Conservation (phyloP, 345 rosid species). For the Rhodomyrtus tomentosa region DNA sequence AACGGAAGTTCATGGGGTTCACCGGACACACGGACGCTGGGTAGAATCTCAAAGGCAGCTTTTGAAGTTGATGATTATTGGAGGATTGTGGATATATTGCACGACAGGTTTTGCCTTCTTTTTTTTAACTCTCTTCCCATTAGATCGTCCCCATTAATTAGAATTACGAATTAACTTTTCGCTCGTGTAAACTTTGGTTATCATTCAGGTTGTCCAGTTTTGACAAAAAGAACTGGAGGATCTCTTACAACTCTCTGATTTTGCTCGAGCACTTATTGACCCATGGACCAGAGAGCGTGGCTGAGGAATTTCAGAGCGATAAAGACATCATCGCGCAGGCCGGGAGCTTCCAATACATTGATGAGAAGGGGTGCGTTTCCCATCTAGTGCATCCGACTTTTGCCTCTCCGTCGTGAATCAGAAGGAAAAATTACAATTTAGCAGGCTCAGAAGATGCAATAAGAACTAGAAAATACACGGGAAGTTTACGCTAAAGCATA, state of each 20-base stretch:
- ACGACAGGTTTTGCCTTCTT: slow-evolving; percentile 41
- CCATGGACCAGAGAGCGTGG: slow-evolving; percentile 90
- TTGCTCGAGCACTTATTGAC: slow-evolving; percentile 76
- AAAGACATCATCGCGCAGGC: slow-evolving; percentile 36
- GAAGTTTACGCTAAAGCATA: background rate
- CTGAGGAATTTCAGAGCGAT: slow-evolving; percentile 64
- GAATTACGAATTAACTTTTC: background rate
- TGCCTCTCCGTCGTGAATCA: background rate
- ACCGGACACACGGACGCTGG: slow-evolving; percentile 52
- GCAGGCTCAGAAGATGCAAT: background rate
- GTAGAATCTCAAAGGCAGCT: slow-evolving; percentile 80
- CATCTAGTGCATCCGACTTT: background rate
- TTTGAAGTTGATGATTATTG: slow-evolving; percentile 84
- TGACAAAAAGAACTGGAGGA: slow-evolving; percentile 75
- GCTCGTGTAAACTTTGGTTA: background rate
- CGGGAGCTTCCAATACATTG: slow-evolving; percentile 54
- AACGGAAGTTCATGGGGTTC: slow-evolving; percentile 42
- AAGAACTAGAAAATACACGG: background rate
- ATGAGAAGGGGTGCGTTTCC: slow-evolving; percentile 63
- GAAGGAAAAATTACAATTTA: background rate
- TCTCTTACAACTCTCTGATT: slow-evolving; percentile 56
- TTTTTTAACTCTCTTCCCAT: background rate
- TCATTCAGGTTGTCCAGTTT: slow-evolving; percentile 44
- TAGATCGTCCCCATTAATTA: background rate
- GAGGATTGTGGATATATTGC: slow-evolving; percentile 70